phyloP scores from a whole-genome alignment of 768 basidiomycete genomes.

The Mycena albidolilacea region DNA sequence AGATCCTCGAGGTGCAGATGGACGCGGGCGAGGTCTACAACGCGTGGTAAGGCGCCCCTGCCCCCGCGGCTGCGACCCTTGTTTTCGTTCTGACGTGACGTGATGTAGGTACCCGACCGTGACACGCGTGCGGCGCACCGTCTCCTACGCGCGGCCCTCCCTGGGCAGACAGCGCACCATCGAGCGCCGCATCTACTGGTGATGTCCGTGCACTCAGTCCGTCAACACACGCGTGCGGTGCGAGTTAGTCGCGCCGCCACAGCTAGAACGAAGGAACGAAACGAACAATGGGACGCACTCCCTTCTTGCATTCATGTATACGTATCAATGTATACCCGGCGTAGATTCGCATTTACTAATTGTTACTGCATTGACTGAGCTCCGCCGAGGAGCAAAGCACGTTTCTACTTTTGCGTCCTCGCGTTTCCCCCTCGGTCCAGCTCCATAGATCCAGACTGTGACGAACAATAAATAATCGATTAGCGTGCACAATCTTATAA shows the following conservation, averaged over 20 bases:
- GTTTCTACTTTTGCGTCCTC: too few species aligned
- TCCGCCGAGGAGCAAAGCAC: too few species aligned
- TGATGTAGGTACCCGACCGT: conserved; percentile 80
- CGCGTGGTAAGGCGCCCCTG: conserved; percentile 63
- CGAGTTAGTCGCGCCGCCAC: conserved; percentile 7
- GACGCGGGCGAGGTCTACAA: conserved; percentile 78
- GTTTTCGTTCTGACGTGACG: background rate
- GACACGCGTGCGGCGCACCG: conserved; percentile 82
- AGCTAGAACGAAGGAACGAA: background rate
- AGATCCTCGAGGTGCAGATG: conserved; percentile 87
- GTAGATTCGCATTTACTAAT: background rate
- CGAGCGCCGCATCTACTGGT: conserved; percentile 87
- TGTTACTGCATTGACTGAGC: background rate
- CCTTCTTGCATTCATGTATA: background rate
- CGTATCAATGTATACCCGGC: background rate
- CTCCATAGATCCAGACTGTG: too few species aligned
- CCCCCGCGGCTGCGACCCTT: background rate
- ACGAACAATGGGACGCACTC: background rate
- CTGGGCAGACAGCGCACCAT: conserved; percentile 65
- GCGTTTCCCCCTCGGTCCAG: too few species aligned
- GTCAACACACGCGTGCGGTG: background rate
- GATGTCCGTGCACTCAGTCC: conserved; percentile 43
- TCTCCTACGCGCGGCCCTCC: conserved; percentile 70
- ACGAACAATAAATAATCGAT: too few species aligned
- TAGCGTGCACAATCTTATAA: too few species aligned